phyloP scores from a whole-genome alignment of 805 yeast genomes.

The Huiozyma sinensis region DNA sequence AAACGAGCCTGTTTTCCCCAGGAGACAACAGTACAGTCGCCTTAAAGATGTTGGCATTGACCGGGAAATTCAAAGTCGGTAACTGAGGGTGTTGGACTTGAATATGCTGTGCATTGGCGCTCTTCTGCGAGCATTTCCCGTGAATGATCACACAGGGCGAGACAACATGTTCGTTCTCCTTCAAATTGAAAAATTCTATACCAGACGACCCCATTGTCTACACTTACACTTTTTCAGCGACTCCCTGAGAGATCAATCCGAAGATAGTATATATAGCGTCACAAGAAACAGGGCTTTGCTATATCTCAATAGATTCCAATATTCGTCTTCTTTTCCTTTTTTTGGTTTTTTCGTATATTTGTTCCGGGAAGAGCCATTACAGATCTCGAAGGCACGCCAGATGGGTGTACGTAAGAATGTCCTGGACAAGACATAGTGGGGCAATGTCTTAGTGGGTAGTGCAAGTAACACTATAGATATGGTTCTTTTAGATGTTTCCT shows the following conservation, averaged over 20 bases:
- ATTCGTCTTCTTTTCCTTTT: too few species aligned
- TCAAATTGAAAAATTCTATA: conserved; percentile 27
- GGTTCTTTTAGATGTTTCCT: too few species aligned
- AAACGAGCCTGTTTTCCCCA: conserved; percentile 49
- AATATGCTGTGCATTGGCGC: conserved; percentile 30
- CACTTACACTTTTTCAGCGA: background rate
- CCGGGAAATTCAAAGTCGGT: conserved; percentile 64
- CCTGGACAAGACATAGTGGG: too few species aligned
- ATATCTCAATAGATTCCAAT: too few species aligned
- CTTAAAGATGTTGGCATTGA: conserved; percentile 62
- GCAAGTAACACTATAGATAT: too few species aligned
- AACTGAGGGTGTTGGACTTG: conserved; percentile 31
- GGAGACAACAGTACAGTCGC: conserved; percentile 60
- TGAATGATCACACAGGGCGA: conserved; percentile 42
- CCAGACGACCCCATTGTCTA: conserved; percentile 3
- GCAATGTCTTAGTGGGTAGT: too few species aligned
- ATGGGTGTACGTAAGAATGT: too few species aligned
- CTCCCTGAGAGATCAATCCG: background rate
- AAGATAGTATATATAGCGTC: too few species aligned
- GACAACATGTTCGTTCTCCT: conserved; percentile 29
- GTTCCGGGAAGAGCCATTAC: too few species aligned
- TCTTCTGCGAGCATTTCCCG: conserved; percentile 31
- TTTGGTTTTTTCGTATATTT: too few species aligned
- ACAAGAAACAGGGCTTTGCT: too few species aligned
- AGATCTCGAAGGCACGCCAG: too few species aligned